Evolutionary conservation across 2,329 filamentous ascomycete genomes (phyloP).

Genomic region (Botryotinia convoluta): DNA sequence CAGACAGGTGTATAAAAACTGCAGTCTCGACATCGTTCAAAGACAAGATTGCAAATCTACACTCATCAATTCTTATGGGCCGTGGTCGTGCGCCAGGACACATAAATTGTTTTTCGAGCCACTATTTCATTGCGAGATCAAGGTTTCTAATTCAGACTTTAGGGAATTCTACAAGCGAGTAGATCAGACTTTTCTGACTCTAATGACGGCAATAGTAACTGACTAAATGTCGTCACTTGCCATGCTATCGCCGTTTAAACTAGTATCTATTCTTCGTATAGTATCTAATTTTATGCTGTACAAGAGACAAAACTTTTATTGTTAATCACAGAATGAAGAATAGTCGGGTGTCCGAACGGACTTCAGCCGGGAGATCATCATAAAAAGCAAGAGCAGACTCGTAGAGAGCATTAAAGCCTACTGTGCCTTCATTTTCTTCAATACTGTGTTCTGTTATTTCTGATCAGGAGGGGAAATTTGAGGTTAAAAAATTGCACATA

Average conservation of each 20-base stretch:
- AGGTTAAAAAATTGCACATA: background rate
- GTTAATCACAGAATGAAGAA: background rate
- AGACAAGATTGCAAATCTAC: background rate
- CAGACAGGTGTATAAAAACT: background rate
- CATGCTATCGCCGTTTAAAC: background rate
- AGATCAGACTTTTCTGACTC: fast-evolving
- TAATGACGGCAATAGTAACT: background rate
- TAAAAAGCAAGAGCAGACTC: fast-evolving
- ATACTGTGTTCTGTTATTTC: background rate
- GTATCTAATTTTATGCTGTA: too few relatives aligned
- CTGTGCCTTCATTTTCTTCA: too few relatives aligned
- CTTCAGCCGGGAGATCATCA: background rate
- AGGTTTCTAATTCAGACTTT: background rate
- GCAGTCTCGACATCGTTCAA: background rate
- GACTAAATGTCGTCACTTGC: background rate
- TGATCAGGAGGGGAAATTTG: background rate
- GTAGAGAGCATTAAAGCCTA: too few relatives aligned
- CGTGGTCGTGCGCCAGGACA: background rate
- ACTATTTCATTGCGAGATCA: background rate
- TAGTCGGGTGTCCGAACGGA: background rate
- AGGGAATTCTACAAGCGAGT: fast-evolving
- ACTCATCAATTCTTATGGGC: background rate
- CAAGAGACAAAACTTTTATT: too few relatives aligned
- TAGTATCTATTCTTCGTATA: background rate
- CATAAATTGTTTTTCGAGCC: background rate